Percentiles rank a stretch among this genome's conserved stretches.
Conservation (phyloP, 495 filamentous ascomycete species). For the Talaromyces wortmannii region DNA sequence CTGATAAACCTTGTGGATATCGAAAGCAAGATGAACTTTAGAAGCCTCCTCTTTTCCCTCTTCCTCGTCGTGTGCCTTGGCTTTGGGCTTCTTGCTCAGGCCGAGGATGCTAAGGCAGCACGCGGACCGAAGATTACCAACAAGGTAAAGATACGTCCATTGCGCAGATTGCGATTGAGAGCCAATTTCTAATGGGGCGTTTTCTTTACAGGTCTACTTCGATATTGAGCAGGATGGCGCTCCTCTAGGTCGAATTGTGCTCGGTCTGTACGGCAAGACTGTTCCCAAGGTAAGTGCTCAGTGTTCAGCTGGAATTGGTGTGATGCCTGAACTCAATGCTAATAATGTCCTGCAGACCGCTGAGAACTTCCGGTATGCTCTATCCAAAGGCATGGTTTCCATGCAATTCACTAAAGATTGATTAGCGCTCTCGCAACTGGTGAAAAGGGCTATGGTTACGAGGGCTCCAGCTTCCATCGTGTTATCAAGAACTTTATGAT, state of each 20-base stretch:
- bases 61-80: conserved; percentile 67
- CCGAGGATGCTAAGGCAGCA: conserved; percentile 65
- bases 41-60: conserved; percentile 51
- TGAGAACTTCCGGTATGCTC: conserved; percentile 83
- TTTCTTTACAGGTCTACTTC: conserved; percentile 67
- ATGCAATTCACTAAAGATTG: conserved; percentile 4
- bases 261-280: conserved; percentile 96
- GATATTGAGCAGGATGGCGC: conserved; percentile 90
- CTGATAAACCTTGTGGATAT: not conserved
- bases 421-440: conserved; percentile 80
- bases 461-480: conserved; percentile 94
- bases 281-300: conserved; percentile 64
- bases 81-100: conserved; percentile 59
- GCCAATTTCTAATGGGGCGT: not conserved
- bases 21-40: conserved; percentile 35
- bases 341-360: conserved; percentile 50
- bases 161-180: not conserved
- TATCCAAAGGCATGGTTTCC: not conserved
- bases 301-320: not conserved
- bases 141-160: conserved; percentile 51
- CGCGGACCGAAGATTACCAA: conserved; percentile 95
- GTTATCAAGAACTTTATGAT: conserved; percentile 99
- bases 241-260: conserved; percentile 74
- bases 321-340: conserved; percentile 5
- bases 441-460: conserved; percentile 94